Evolutionary conservation across 306 rosid genomes (phyloP), one percentile per base, ranked within the genome.

Genomic region (Adenanthera pavonina): DNA sequence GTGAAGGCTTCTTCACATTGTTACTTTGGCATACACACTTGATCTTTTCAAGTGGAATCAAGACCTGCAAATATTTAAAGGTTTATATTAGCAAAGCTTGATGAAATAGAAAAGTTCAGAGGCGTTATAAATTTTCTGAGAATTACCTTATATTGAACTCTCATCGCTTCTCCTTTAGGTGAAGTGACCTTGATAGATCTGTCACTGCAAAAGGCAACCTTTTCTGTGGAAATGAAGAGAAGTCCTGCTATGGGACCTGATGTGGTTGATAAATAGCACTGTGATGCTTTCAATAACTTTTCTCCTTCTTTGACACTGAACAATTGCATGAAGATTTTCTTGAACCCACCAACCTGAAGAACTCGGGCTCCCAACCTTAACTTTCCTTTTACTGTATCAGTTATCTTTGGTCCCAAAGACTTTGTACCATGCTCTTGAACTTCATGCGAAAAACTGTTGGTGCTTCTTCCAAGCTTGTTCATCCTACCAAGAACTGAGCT

Each of bases 261-360:
- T 51, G 92, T 86, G 49, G 92, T 90, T 71, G 90, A 90, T 75
- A 90, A 73, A 85, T 74, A 81, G 78, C 92, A 90, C 15, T 85
- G 90, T 19, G 74, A 83, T 54, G 84, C 88, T 72, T 83, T 86
- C 76, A 78, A 13, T 13, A 88, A 53, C 76, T 83, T 90, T 75
- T 90, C 94, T 70, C 82, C 89, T 72, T 87, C 87, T 46, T 43
- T 71, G 12, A 64, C 77, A 25, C 69, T 77, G 57, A 90, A 88
- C 40, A 81, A 77, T 57, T 87, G 68, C 81, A 76, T 82, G 54
- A 86, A 88, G 44, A 85, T 81, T 69, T 85, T 90, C 82, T 66
- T 74, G n/a, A 82, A 25, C 17, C 94, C 90, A 25, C 94, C 94
- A 12, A 84, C 76, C 59, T 46, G 83, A 19, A 88, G 76, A 80